phyloP scores from a whole-genome alignment of 371 early-diverging fungal genomes.

The Massospora cicadina region DNA sequence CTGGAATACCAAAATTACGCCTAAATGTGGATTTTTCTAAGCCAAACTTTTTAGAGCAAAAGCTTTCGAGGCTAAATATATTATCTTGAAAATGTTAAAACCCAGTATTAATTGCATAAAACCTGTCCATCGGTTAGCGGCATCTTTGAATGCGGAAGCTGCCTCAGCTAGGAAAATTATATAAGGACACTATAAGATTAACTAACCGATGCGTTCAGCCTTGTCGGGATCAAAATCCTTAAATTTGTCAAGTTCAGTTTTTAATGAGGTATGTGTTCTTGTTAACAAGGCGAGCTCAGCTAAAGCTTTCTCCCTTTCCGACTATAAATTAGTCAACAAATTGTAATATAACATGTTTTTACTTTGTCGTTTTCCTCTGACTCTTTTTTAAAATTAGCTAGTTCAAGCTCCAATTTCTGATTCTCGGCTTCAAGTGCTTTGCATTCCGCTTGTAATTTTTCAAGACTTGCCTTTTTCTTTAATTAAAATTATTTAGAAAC shows the following conservation, averaged over 20 bases:
- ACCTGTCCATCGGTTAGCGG: slow-evolving; percentile 82
- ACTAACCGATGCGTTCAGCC: slow-evolving; percentile 39
- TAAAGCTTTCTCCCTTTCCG: slow-evolving; percentile 20
- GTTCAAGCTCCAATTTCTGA: not conserved
- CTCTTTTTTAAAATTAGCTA: not conserved
- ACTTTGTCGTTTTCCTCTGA: not conserved
- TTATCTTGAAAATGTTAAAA: slow-evolving; percentile 38
- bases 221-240: slow-evolving; percentile 59
- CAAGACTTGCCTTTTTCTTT: not conserved
- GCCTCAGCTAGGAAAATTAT: slow-evolving; percentile 29
- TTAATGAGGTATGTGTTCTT: slow-evolving; percentile 18
- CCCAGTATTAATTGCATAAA: slow-evolving; percentile 10
- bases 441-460: not conserved
- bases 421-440: not conserved
- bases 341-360: slow-evolving; percentile 15
- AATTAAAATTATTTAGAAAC: not conserved
- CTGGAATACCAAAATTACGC: slow-evolving; percentile 52
- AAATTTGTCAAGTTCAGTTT: slow-evolving; percentile 39
- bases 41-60: slow-evolving; percentile 57
- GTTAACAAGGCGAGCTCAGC: slow-evolving; percentile 25
- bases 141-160: slow-evolving; percentile 33
- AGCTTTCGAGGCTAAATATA: slow-evolving; percentile 70
- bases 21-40: slow-evolving; percentile 51
- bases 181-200: slow-evolving; percentile 1
- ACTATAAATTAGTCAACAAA: slow-evolving; percentile 20